Evolutionary conservation across 441 rosid genomes (phyloP).

Genomic region (Arabidopsis hybrid): DNA sequence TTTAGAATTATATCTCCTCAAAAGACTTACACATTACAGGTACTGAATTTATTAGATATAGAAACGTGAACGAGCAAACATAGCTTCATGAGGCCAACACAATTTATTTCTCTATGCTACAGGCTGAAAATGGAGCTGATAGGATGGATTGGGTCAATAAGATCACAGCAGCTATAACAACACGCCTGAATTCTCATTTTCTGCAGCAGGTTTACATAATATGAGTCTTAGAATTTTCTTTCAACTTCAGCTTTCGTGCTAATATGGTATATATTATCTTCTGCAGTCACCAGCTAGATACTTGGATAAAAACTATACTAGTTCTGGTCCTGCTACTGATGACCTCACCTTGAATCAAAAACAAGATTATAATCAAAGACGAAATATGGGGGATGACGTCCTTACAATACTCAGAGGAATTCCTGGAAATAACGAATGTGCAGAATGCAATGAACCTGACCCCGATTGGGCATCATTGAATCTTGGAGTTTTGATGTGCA

Average conservation of each 20-base stretch:
- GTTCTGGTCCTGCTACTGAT: constrained; percentile 46
- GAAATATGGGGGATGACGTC: constrained; percentile 53
- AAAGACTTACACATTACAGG: constrained; percentile 91
- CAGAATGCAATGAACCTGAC: constrained; percentile 88
- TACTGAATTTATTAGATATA: constrained; percentile 37
- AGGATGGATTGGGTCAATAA: constrained; percentile 94
- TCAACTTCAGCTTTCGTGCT: constrained; percentile 27
- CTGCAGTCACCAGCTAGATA: constrained; percentile 52
- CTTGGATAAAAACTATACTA: constrained; percentile 45
- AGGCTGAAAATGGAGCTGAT: constrained; percentile 91
- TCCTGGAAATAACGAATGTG: constrained; percentile 81
- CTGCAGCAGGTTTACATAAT: constrained; percentile 65
- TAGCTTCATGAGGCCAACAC: constrained; percentile 15
- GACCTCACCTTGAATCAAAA: constrained; percentile 58
- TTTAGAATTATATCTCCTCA: constrained; percentile 93
- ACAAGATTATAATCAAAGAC: constrained; percentile 51
- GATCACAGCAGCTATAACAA: constrained; percentile 88
- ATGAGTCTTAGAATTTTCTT: neutral
- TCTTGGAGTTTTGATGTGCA: constrained; percentile 89
- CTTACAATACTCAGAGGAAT: constrained; percentile 65
- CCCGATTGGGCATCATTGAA: constrained; percentile 99
- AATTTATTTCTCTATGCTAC: constrained; percentile 15
- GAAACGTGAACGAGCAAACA: constrained; percentile 16
- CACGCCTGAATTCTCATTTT: constrained; percentile 53
- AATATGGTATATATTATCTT: constrained; percentile 37